These are phyloP conservation scores for Dissoconium aciculare DNA, from an alignment of 2,329 filamentous ascomycete species.

Conservation along the genomic window DNA sequence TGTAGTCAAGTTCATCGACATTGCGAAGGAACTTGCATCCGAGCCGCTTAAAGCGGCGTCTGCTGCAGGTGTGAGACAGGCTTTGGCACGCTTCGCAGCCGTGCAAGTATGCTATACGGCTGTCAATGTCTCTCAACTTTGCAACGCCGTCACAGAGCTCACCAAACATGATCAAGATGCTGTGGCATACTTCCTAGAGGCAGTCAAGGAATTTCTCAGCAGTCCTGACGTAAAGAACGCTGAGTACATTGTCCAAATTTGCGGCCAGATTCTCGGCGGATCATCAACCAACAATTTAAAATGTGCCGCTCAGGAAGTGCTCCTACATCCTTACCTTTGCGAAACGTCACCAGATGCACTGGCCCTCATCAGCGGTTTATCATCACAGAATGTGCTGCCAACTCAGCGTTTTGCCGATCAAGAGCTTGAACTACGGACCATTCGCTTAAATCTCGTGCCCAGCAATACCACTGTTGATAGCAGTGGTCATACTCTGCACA, in stretches of 20 bases:
- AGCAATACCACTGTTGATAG: neutral
- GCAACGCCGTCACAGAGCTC: constrained; percentile 5
- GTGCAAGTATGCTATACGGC: constrained; percentile 4
- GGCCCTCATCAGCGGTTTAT: too few species aligned
- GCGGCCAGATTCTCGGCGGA: constrained; percentile 4
- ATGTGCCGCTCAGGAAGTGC: constrained; percentile 7
- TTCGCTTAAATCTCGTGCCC: constrained; percentile 4
- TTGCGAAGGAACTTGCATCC: too few species aligned
- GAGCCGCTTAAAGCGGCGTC: too few species aligned
- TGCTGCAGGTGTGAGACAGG: constrained; percentile 9
- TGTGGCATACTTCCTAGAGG: constrained; percentile 8
- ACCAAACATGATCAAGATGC: constrained; percentile 10
- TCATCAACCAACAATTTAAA: constrained; percentile 6
- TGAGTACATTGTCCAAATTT: constrained; percentile 5
- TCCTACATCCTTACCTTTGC: too few species aligned
- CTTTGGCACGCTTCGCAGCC: constrained; percentile 9
- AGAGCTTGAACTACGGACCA: constrained; percentile 9
- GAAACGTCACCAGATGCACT: too few species aligned
- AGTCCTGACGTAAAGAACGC: constrained; percentile 1
- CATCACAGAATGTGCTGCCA: too few species aligned
- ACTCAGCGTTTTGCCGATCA: constrained; percentile 14
- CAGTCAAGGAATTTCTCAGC: constrained; percentile 3
- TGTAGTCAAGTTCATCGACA: too few species aligned
- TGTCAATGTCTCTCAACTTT: neutral
- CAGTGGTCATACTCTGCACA: constrained; percentile 1